Evolutionary conservation across 176 grass and related monocot genomes (phyloP), one percentile per base, ranked within the genome.

Genomic region (Carex scoparia): DNA sequence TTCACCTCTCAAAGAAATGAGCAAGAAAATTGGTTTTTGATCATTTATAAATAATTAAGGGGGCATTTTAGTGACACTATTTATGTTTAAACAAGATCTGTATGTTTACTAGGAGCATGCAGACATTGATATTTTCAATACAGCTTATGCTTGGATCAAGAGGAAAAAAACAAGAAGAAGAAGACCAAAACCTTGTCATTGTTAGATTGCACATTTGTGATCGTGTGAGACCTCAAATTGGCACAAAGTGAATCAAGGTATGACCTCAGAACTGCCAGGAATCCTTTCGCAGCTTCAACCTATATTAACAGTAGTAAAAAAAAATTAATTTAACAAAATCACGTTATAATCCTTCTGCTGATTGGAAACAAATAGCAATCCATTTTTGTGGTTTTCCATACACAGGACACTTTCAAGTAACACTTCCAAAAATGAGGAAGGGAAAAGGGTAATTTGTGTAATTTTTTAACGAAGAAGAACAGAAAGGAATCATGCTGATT

Each of bases 131-230:
- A 55, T 30, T 32, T 56, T 10, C 28, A 77, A 56, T 58, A 35
- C 9, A 57, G 13, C 53, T 35, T 35, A 15, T 16, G 51, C 27
- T 79, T 58, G 30, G 74, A 79, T 28, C 35, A 51, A 5, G 38
- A 4, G 23, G 9, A 16, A 16, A 79, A 10, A 51, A 3, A 27
- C 2, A 16, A 35, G 7, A 18, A 38, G 40, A 16, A 37, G 13
- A 78, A 42, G 40, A 23, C 76, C 54, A 33, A 46, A 89, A 99
- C 97, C 97, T 99, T 99, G 88, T 99, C 97, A 88, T 92, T 99
- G 79, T 99, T 96, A 53, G 93, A 96, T 92, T 99, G 97, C 3
- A 99, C 97, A 91, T 99, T 99, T 79, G 97, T 99, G 61, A 96
- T 96, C 4, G 97, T 99, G 85, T 96, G 97, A 84, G 97, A 96